Base-by-base conservation (phyloP, 2,329 filamentous ascomycete genomes). In the Trichoderma brevicompactum region DNA sequence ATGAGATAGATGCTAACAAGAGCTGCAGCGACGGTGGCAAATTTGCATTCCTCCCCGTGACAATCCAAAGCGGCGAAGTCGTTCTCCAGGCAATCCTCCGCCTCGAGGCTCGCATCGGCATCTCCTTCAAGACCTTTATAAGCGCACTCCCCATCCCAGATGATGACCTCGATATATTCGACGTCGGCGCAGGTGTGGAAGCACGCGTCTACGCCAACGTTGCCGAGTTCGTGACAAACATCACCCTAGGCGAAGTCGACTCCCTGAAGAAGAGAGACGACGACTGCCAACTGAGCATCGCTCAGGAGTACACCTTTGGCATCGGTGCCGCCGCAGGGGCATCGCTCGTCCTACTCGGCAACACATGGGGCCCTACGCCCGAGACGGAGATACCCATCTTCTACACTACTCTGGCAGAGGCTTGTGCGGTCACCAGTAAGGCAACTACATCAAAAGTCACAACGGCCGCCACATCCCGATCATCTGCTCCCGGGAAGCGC, bases 41-140 rank as follows among this genome's bases (percentile, higher is more conserved):
- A 13, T 87, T 86, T 66, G 83, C 86, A 64, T 86, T 86, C 65
- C 78, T 87, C 1, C 85, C 85, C 0, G 81, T 87, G 3, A 82
- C 77, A 0, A 74, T 87, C 38, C 73, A 79, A 66, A 79, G 76
- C 36, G 78, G 77, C 1, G 69, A 71, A 6, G 78, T 78, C 0
- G 69, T 80, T 0, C 72, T 87, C 9, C 79, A 76, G 0, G 84
- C 82, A 0, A 72, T 80, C 0, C 75, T 87, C 0, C 80, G 82
- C 5, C 67, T 86, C 1, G 80, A 79, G 9, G 70, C 82, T 1
- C 77, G 80, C 38, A 78, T 80, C 3, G 84, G 83, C 12, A 69
- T 83, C 52, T 70, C 70, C 38, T 32, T 73, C 12, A 41, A 58
- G 3, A 43, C 62, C 12, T 50, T 56, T 32, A 17, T 34, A 6